Evolutionary conservation across 257 asterid species (phyloP).

Genomic region (Primulina huaijiensis): DNA sequence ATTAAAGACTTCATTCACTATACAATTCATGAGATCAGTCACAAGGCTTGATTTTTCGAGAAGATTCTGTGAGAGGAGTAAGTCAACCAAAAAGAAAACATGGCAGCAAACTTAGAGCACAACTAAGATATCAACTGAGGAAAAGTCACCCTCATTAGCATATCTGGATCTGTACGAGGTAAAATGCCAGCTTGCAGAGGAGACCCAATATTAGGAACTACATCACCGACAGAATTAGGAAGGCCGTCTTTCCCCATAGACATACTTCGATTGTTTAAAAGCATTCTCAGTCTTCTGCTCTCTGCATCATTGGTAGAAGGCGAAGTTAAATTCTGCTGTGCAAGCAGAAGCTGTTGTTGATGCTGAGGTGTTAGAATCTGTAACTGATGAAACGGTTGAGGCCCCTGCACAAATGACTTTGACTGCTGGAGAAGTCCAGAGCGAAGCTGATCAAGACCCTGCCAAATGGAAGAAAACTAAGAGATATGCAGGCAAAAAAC

Average conservation of each 20-base stretch:
- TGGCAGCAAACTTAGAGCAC: background rate
- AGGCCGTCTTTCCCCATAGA: slow-evolving; percentile 91
- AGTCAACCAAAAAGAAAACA: background rate
- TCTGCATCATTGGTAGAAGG: slow-evolving; percentile 77
- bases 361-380: slow-evolving; percentile 97
- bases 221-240: slow-evolving; percentile 74
- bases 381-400: slow-evolving; percentile 87
- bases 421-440: slow-evolving; percentile 94
- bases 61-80: background rate
- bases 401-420: slow-evolving; percentile 84
- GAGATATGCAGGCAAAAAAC: background rate
- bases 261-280: slow-evolving; percentile 67
- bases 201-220: slow-evolving; percentile 72
- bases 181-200: slow-evolving; percentile 79
- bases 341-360: slow-evolving; percentile 92
- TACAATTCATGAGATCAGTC: background rate
- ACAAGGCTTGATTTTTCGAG: background rate
- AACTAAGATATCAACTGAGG: slow-evolving; percentile 1
- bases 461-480: slow-evolving; percentile 14
- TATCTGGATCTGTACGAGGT: slow-evolving; percentile 82
- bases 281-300: slow-evolving; percentile 90
- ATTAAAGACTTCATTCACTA: slow-evolving; percentile 5
- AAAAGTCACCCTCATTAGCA: slow-evolving; percentile 64
- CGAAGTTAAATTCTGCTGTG: slow-evolving; percentile 83
- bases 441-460: slow-evolving; percentile 93